phyloP scores from a whole-genome alignment of 768 basidiomycete genomes.

The Crucibulum laeve region DNA sequence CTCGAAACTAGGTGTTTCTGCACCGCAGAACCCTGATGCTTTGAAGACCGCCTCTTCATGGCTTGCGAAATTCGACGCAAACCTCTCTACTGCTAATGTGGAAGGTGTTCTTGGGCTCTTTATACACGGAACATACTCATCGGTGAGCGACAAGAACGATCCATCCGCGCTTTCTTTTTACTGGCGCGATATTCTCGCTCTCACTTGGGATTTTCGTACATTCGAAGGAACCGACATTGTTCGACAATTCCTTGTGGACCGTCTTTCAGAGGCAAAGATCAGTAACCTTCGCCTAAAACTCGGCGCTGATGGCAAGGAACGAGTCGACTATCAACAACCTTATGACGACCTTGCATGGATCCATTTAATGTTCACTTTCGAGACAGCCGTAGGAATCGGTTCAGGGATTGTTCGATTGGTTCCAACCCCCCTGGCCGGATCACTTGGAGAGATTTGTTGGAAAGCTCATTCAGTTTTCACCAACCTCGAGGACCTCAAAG shows the following conservation, averaged over 20 bases:
- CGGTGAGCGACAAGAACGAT: too few species aligned
- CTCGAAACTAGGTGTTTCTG: too few species aligned
- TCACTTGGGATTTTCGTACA: constrained; percentile 63
- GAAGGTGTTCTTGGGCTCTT: too few species aligned
- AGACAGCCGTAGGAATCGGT: constrained; percentile 42
- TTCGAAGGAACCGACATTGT: constrained; percentile 41
- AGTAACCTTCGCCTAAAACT: constrained; percentile 19
- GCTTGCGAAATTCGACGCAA: too few species aligned
- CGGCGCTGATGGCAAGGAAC: too few species aligned
- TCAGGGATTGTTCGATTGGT: constrained; percentile 54
- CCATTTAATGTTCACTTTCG: constrained; percentile 52
- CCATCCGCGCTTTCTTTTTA: too few species aligned
- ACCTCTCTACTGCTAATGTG: too few species aligned
- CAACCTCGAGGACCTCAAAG: constrained; percentile 51
- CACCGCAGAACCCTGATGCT: too few species aligned
- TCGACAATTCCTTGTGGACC: constrained; percentile 37
- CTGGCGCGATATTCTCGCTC: constrained; percentile 58
- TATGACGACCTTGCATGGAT: constrained; percentile 56
- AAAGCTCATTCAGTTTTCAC: constrained; percentile 58
- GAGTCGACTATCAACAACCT: constrained; percentile 27
- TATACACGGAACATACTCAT: too few species aligned
- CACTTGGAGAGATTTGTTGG: constrained; percentile 39
- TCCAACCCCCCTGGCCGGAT: constrained; percentile 30
- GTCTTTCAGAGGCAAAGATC: constrained; percentile 25
- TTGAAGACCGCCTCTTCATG: too few species aligned